Evolutionary conservation across 2,329 filamentous ascomycete species (phyloP), one percentile per base, ranked within the genome.

Genomic region (Fonsecaea pedrosoi): DNA sequence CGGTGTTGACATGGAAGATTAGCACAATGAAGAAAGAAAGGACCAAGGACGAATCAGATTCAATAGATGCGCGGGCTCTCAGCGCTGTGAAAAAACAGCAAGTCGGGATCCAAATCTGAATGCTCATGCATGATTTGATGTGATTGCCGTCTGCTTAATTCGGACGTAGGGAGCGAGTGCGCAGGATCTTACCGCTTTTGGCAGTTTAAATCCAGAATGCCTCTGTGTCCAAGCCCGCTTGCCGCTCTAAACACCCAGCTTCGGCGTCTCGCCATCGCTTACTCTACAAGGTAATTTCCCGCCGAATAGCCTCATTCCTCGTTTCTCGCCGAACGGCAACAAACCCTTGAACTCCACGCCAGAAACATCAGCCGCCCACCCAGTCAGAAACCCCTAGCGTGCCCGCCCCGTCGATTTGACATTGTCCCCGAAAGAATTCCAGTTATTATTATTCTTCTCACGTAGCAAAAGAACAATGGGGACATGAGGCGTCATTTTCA

Each of bases 371-470:
- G 45, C 40, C 58, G 58, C 42, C 40, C 45, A 40, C 13, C 35
- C 32, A 21, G 13, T 45, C 25, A 59, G 35, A 32, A 37, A 21
- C 9, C 4, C 40, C 15, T 15, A 37, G n/a, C 13, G 21, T 30
- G 13, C n/a, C 21, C 25, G 38, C 40, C 12, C 45, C 45, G 45
- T 42, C 42, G 50, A 61, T 61, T 60, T 60, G 59, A 18, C 59
- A 61, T 61, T 12, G 25, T 54, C 32, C 59, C 60, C 15, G 38
- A 56, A 12, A 12, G 9, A 40, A 62, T 55, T 40, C 50, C 53
- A 55, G n/a, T 55, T 55, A 56, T 45, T 55, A 7, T 50, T 55
- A 37, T 53, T 60, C 55, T 55, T 50, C 60, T 60, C 55, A 60
- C 42, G 10, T 55, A 56, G 32, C 35, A 21, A 21, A 42, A 9